These are phyloP conservation scores for Lanzia echinophila DNA, from an alignment of 2,329 filamentous ascomycete species.

Conservation along the genomic window DNA sequence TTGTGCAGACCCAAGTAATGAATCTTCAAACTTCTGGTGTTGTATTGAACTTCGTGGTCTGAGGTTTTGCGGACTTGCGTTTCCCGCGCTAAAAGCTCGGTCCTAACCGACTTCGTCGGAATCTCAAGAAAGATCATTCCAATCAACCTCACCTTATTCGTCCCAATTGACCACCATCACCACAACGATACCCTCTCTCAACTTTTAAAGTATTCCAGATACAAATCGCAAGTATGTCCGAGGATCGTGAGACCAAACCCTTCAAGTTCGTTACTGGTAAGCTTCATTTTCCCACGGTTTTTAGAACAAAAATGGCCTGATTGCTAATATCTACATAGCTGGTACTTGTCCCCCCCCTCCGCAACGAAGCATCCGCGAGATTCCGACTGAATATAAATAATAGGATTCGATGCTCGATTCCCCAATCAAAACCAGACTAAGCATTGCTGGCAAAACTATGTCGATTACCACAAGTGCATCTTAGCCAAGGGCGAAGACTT, in stretches of 20 bases:
- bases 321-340: constrained; percentile 39
- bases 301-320: constrained; percentile 24
- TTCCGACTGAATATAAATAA: constrained; percentile 17
- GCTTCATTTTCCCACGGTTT: constrained; percentile 31
- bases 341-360: constrained; percentile 35
- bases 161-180: constrained; percentile 30
- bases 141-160: constrained; percentile 22
- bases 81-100: constrained; percentile 12
- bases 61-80: constrained; percentile 8
- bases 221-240: constrained; percentile 69
- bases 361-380: neutral
- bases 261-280: constrained; percentile 99
- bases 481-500: constrained; percentile 98
- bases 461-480: constrained; percentile 99
- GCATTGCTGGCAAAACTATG: constrained; percentile 99
- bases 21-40: constrained; percentile 8
- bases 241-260: constrained; percentile 94
- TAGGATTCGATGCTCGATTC: constrained; percentile 98
- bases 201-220: constrained; percentile 23
- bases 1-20: constrained; percentile 5
- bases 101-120: constrained; percentile 31
- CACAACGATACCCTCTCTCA: constrained; percentile 27
- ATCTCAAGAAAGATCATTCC: constrained; percentile 14
- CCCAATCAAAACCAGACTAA: constrained; percentile 98
- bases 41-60: constrained; percentile 13